A percentile compares a stretch with the other conserved stretches of the same genome.
phyloP scores from a whole-genome alignment of 345 rosid species.

The Arabidopsis thaliana region TAIR10.1 NC_003070.9:18069001-18069500 shows the following conservation, averaged over 20 bases:
- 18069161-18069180: not conserved
- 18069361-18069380: constrained; percentile 96
- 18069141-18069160: not conserved
- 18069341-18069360: constrained; percentile 95
- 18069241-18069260: constrained; percentile 72
- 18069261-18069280: not conserved
- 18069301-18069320: not conserved
- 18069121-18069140: constrained; percentile 4
- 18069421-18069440: constrained; percentile 73
- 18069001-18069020: constrained; percentile 99
- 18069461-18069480: constrained; percentile 89
- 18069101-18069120: constrained; percentile 79
- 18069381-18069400: constrained; percentile 99
- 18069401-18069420: constrained; percentile 83
- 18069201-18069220: constrained; percentile 94
- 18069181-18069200: constrained; percentile 87
- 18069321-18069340: constrained; percentile 96
- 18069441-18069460: constrained; percentile 78
- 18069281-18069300: not conserved
- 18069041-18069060: constrained; percentile 66
- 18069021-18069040: constrained; percentile 93
- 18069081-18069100: constrained; percentile 92
- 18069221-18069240: constrained; percentile 99
- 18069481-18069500: constrained; percentile 96
- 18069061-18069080: constrained; percentile 96